Conservation (phyloP, 2,329 filamentous ascomycete genomes). For the Xylariaceae sp. region DNA sequence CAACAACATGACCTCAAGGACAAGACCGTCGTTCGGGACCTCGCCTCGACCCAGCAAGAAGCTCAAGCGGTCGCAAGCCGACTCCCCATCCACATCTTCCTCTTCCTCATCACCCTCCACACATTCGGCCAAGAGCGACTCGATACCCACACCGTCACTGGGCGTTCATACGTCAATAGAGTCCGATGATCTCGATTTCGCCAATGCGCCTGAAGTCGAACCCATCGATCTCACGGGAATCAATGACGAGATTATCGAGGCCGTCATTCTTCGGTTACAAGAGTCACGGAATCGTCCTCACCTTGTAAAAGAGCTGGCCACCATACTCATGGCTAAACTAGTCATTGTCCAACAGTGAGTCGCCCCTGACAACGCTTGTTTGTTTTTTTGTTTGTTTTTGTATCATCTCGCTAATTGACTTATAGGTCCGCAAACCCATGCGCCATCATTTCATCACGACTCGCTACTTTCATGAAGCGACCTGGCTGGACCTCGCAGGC, state of each 20-base stretch:
- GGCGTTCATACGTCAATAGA: conserved; percentile 41
- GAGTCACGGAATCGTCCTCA: conserved; percentile 88
- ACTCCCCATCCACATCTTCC: conserved; percentile 15
- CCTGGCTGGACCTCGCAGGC: conserved; percentile 69
- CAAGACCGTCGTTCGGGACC: conserved; percentile 29
- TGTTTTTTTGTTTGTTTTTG: conserved; percentile 8
- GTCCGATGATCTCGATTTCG: conserved; percentile 35
- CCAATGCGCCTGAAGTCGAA: conserved; percentile 27
- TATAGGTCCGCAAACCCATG: conserved; percentile 88
- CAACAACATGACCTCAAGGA: conserved; percentile 25
- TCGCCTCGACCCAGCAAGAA: conserved; percentile 53
- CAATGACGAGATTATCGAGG: conserved; percentile 92
- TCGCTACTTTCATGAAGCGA: conserved; percentile 86
- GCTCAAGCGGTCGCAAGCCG: conserved; percentile 71
- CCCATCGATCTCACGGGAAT: conserved; percentile 77
- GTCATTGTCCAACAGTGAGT: conserved; percentile 86
- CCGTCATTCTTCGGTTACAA: conserved; percentile 80
- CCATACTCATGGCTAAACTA: conserved; percentile 68
- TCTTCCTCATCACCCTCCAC: conserved; percentile 25
- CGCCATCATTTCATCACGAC: conserved; percentile 88
- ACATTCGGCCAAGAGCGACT: conserved; percentile 49
- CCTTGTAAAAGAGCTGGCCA: conserved; percentile 87
- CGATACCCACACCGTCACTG: conserved; percentile 78
- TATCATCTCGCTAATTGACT: conserved; percentile 21
- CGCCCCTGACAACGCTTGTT: neutral